Evolutionary conservation across 2,329 filamentous ascomycete species (phyloP).

Genomic region (Rhynchosporium agropyri): DNA sequence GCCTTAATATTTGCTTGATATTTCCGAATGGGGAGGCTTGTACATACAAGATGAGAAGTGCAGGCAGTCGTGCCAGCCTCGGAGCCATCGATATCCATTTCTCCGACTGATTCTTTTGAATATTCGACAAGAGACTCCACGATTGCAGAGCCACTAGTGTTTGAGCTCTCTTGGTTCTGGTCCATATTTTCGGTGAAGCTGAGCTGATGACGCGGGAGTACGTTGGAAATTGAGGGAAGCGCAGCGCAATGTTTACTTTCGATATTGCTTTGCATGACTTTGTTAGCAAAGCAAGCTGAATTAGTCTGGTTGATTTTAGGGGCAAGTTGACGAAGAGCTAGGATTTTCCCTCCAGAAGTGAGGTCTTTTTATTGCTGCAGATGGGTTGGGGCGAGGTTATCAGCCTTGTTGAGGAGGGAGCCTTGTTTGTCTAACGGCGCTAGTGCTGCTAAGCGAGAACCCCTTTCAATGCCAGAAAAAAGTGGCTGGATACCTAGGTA

Average conservation of each 20-base stretch:
- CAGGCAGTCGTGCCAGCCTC: no score
- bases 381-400: not conserved
- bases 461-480: not conserved
- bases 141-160: no score
- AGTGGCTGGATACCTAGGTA: no score
- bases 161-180: no score
- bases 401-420: not conserved
- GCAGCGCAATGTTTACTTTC: not conserved
- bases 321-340: not conserved
- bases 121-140: no score
- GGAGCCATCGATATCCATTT: no score
- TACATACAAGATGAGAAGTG: no score
- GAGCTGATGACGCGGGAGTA: not conserved
- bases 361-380: not conserved
- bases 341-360: no score
- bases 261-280: not conserved
- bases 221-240: not conserved
- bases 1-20: no score
- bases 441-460: constrained; percentile 4
- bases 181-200: no score
- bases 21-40: no score
- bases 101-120: no score
- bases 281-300: not conserved
- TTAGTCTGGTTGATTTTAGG: not conserved
- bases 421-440: not conserved